A percentile compares a stretch with the other conserved stretches of the same genome.
These are phyloP conservation scores for Xylaria palmicola DNA, from an alignment of 495 filamentous ascomycete genomes.

Conservation along the genomic window DNA sequence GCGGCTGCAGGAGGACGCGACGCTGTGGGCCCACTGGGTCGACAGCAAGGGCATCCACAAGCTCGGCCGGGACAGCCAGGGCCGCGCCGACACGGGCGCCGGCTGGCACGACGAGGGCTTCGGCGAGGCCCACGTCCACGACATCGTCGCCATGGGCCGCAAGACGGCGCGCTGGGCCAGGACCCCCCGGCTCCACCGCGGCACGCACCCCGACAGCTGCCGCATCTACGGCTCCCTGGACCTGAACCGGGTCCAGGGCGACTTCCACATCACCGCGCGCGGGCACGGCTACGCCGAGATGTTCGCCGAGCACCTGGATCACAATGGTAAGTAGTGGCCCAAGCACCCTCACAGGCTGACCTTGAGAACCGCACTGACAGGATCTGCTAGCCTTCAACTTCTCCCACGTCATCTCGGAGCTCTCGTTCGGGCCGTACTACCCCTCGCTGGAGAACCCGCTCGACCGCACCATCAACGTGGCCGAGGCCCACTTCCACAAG, in stretches of 20 bases:
- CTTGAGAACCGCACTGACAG: background rate
- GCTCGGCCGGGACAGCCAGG: constrained; percentile 53
- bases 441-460: constrained; percentile 92
- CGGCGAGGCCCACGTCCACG: constrained; percentile 70
- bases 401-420: constrained; percentile 92
- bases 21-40: constrained; percentile 79
- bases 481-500: constrained; percentile 78
- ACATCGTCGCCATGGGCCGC: constrained; percentile 63
- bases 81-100: constrained; percentile 47
- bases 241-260: constrained; percentile 93
- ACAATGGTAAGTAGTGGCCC: constrained; percentile 57
- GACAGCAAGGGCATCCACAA: constrained; percentile 67
- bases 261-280: constrained; percentile 96
- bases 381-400: constrained; percentile 81
- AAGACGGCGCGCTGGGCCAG: constrained; percentile 63
- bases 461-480: constrained; percentile 80
- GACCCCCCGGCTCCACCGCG: constrained; percentile 63
- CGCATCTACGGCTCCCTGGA: constrained; percentile 87
- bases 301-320: constrained; percentile 77
- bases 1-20: constrained; percentile 70
- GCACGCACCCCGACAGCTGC: constrained; percentile 62
- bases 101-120: constrained; percentile 60
- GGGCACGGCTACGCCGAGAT: constrained; percentile 86
- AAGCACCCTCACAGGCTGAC: background rate
- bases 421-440: constrained; percentile 95